Conservation (phyloP, 768 basidiomycete species). For the Leccinum ochraceum region DNA sequence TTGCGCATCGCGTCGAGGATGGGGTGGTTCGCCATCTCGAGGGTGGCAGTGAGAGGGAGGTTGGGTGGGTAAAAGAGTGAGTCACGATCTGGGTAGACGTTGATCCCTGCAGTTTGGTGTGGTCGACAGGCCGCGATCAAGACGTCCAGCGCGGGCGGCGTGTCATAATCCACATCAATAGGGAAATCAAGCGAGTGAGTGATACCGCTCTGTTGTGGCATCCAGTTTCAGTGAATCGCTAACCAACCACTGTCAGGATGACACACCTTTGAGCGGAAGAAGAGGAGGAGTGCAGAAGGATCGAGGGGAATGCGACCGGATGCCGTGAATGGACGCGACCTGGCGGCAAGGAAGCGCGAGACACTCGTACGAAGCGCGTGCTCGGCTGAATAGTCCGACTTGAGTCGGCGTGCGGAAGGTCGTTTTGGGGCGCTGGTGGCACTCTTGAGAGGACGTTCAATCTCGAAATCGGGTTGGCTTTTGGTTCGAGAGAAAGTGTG, state of each 20-base stretch:
- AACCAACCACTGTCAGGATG: neutral
- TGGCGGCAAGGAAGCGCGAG: slow-evolving; percentile 54
- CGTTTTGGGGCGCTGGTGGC: slow-evolving; percentile 32
- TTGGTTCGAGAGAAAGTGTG: slow-evolving; percentile 42
- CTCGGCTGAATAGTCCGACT: slow-evolving; percentile 53
- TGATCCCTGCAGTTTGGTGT: slow-evolving; percentile 53
- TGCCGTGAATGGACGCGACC: slow-evolving; percentile 61
- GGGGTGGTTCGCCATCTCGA: slow-evolving; percentile 81
- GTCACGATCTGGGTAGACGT: slow-evolving; percentile 59
- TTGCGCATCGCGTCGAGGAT: slow-evolving; percentile 76
- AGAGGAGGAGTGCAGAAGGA: slow-evolving; percentile 63
- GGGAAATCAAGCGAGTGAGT: slow-evolving; percentile 83
- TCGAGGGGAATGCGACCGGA: slow-evolving; percentile 73
- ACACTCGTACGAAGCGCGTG: slow-evolving; percentile 55
- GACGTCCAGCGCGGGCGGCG: slow-evolving; percentile 77
- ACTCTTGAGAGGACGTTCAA: slow-evolving; percentile 54
- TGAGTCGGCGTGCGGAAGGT: slow-evolving; percentile 31
- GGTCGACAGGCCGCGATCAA: slow-evolving; percentile 74
- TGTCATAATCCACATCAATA: slow-evolving; percentile 71
- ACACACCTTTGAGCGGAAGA: slow-evolving; percentile 77
- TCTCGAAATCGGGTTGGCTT: slow-evolving; percentile 60
- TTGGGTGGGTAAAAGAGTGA: slow-evolving; percentile 72
- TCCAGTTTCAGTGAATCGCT: slow-evolving; percentile 1
- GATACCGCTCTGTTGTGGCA: slow-evolving; percentile 59
- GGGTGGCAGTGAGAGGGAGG: slow-evolving; percentile 70